These are phyloP conservation scores for Aphanomyces astaci DNA, from an alignment of 352 stramenopile species.

Conservation along the genomic window DNA sequence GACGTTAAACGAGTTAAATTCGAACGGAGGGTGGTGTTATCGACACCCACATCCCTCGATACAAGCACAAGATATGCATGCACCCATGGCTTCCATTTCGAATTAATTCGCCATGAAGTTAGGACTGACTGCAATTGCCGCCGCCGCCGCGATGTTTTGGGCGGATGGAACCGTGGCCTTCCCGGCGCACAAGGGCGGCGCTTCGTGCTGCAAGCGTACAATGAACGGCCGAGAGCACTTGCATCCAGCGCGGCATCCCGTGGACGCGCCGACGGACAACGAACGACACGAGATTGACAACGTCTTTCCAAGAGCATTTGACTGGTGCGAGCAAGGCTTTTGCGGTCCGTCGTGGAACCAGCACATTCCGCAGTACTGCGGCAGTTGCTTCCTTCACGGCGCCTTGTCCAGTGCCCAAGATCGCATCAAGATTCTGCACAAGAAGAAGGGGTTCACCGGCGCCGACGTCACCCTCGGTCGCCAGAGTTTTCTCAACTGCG, in stretches of 20 bases:
- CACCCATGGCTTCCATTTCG: background rate
- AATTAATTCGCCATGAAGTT: background rate
- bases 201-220: constrained; percentile 31
- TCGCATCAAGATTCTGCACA: constrained; percentile 71
- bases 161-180: background rate
- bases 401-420: constrained; percentile 65
- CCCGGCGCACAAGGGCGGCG: background rate
- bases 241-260: constrained; percentile 27
- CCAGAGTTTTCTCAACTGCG: constrained; percentile 78
- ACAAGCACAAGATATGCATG: constrained; percentile 5
- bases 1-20: too few relatives aligned
- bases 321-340: constrained; percentile 82
- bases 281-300: constrained; percentile 34
- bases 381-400: constrained; percentile 71
- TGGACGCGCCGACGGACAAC: constrained; percentile 24
- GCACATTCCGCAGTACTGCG: constrained; percentile 81
- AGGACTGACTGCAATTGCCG: background rate
- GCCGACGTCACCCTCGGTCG: constrained; percentile 69
- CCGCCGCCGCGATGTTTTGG: background rate
- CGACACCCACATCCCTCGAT: background rate
- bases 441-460: constrained; percentile 48
- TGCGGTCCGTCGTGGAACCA: constrained; percentile 77
- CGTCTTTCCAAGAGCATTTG: constrained; percentile 62
- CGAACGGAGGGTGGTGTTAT: too few relatives aligned
- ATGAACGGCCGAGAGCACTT: constrained; percentile 72